Conservation (phyloP, 768 basidiomycete genomes). For the Crucibulum laeve region DNA sequence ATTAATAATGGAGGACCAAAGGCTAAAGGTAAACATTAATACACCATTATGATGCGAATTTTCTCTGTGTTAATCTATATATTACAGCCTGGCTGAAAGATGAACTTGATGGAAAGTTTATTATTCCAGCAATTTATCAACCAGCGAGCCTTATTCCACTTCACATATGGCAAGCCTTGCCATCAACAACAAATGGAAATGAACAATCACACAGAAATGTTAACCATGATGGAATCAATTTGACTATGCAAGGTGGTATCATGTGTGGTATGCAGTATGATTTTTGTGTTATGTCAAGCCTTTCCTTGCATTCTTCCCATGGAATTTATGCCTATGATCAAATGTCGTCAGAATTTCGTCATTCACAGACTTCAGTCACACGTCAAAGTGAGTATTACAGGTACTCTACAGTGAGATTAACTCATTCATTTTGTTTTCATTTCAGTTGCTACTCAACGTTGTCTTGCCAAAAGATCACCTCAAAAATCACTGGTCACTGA, state of each 20-base stretch:
- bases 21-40: no score
- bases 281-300: conserved; percentile 4
- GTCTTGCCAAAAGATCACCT: no score
- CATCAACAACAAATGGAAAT: conserved; percentile 16
- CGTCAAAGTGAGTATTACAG: no score
- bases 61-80: neutral
- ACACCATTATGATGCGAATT: conserved; percentile 5
- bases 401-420: no score
- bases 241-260: conserved; percentile 19
- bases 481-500: no score
- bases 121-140: conserved; percentile 17
- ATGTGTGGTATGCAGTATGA: conserved; percentile 19
- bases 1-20: conserved; percentile 15
- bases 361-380: neutral
- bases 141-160: conserved; percentile 20
- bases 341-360: neutral
- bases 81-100: conserved; percentile 22
- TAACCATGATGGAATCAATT: conserved; percentile 16
- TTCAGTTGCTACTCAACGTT: no score
- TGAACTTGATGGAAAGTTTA: conserved; percentile 14
- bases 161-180: conserved; percentile 18
- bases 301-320: conserved; percentile 5
- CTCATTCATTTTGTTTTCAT: no score
- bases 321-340: conserved; percentile 9
- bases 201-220: conserved; percentile 19